These are phyloP conservation scores for Talaromyces sp. DNA, from an alignment of 2,329 filamentous ascomycete genomes.

Conservation along the genomic window DNA sequence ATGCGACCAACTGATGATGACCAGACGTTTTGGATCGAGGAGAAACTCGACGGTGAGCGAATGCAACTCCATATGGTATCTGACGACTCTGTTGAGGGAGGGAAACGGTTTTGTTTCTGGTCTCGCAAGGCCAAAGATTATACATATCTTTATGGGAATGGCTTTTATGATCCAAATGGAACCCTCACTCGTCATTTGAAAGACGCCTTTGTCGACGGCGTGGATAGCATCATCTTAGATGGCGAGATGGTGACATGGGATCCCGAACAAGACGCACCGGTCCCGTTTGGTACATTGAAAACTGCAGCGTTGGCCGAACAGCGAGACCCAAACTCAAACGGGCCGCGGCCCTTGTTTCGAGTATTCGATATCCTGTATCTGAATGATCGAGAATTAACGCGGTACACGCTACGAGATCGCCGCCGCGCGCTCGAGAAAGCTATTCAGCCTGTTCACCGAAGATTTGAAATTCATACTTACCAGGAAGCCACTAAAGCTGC, in stretches of 20 bases:
- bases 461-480: constrained; percentile 78
- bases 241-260: constrained; percentile 99
- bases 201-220: constrained; percentile 68
- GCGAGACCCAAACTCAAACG: constrained; percentile 61
- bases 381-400: constrained; percentile 73
- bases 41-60: constrained; percentile 93
- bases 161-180: constrained; percentile 67
- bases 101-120: constrained; percentile 78
- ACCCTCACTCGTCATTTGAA: constrained; percentile 76
- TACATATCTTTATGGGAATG: constrained; percentile 82
- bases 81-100: constrained; percentile 63
- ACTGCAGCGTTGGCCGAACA: constrained; percentile 79
- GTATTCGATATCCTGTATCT: constrained; percentile 90
- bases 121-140: constrained; percentile 96
- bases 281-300: constrained; percentile 89
- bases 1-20: constrained; percentile 65
- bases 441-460: constrained; percentile 64
- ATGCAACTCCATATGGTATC: constrained; percentile 93
- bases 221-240: constrained; percentile 84
- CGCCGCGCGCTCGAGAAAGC: constrained; percentile 67
- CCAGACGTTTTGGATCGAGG: constrained; percentile 88
- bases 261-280: constrained; percentile 73
- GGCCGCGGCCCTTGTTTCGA: constrained; percentile 70
- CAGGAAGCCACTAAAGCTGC: constrained; percentile 60
- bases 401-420: constrained; percentile 77